Evolutionary conservation across 2,329 filamentous ascomycete genomes (phyloP).

Genomic region (Aspergillus ruber): DNA sequence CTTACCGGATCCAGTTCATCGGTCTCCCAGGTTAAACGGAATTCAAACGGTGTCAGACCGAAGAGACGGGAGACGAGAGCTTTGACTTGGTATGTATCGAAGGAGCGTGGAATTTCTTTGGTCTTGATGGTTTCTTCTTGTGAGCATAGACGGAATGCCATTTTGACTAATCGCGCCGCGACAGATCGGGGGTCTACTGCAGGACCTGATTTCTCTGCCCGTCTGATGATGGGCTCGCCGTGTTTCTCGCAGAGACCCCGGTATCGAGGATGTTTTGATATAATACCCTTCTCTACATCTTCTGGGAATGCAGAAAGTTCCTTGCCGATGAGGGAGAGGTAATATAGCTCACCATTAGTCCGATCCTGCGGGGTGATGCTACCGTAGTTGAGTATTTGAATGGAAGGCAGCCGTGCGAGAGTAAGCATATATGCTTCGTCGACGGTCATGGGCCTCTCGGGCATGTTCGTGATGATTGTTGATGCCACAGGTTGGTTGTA

Average conservation of each 20-base stretch:
- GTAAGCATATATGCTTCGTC: conserved; percentile 89
- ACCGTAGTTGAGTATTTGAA: conserved; percentile 57
- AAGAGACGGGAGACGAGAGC: conserved; percentile 71
- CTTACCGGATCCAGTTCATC: conserved; percentile 80
- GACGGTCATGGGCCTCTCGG: conserved; percentile 41
- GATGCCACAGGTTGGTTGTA: conserved; percentile 49
- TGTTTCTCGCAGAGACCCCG: conserved; percentile 67
- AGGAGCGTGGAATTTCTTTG: conserved; percentile 63
- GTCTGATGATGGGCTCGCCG: conserved; percentile 60
- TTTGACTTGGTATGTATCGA: conserved; percentile 75
- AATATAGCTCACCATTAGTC: conserved; percentile 86
- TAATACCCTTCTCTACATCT: conserved; percentile 47
- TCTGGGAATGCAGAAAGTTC: conserved; percentile 51
- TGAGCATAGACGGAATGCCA: conserved; percentile 50
- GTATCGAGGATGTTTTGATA: conserved; percentile 65
- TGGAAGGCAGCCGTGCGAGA: conserved; percentile 62
- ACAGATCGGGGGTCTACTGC: conserved; percentile 68
- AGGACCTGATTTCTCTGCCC: conserved; percentile 28
- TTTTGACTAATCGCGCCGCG: conserved; percentile 65
- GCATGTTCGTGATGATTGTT: conserved; percentile 34
- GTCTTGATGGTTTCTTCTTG: conserved; percentile 25
- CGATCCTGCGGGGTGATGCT: conserved; percentile 67
- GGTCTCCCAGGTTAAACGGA: conserved; percentile 77
- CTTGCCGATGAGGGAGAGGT: conserved; percentile 73
- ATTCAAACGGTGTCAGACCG: conserved; percentile 53